Conservation (phyloP, 345 rosid species). For the Camelina laxa region DNA sequence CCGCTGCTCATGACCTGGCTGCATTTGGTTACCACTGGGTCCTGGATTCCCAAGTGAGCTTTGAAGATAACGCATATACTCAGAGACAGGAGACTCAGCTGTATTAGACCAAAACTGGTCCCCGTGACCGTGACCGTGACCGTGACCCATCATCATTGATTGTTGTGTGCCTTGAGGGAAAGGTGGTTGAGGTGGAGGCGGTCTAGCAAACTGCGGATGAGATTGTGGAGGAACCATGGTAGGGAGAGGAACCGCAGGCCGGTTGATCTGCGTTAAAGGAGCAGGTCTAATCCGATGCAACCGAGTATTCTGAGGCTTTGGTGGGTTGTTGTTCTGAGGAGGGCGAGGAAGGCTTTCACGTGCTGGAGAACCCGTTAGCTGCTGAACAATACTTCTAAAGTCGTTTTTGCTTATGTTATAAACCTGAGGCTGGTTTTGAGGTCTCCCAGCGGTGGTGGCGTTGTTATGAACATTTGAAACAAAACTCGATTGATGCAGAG, state of each 20-base stretch:
- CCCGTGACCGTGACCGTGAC: conserved; percentile 50
- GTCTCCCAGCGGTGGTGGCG: conserved; percentile 51
- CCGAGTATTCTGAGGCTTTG: conserved; percentile 77
- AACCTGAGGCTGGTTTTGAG: conserved; percentile 92
- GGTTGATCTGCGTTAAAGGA: conserved; percentile 67
- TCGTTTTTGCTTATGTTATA: conserved; percentile 94
- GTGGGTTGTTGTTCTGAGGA: conserved; percentile 61
- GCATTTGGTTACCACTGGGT: conserved; percentile 55
- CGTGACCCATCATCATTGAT: conserved; percentile 54
- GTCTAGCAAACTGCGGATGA: conserved; percentile 31
- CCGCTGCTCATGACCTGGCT: conserved; percentile 32
- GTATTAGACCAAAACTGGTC: conserved; percentile 58
- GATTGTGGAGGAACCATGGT: conserved; percentile 35
- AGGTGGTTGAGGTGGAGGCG: conserved; percentile 43
- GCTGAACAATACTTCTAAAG: conserved; percentile 87
- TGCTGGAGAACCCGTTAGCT: conserved; percentile 87
- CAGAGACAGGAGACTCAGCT: conserved; percentile 83
- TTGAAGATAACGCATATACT: conserved; percentile 86
- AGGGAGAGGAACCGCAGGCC: conserved; percentile 56
- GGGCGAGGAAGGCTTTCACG: conserved; percentile 82
- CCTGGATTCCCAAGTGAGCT: conserved; percentile 56
- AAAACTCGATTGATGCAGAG: conserved; percentile 76
- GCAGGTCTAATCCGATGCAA: conserved; percentile 89
- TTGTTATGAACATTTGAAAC: conserved; percentile 43
- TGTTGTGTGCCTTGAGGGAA: conserved; percentile 44